Evolutionary conservation across 441 rosid genomes (phyloP).

Genomic region (Gossypium gossypioides): DNA sequence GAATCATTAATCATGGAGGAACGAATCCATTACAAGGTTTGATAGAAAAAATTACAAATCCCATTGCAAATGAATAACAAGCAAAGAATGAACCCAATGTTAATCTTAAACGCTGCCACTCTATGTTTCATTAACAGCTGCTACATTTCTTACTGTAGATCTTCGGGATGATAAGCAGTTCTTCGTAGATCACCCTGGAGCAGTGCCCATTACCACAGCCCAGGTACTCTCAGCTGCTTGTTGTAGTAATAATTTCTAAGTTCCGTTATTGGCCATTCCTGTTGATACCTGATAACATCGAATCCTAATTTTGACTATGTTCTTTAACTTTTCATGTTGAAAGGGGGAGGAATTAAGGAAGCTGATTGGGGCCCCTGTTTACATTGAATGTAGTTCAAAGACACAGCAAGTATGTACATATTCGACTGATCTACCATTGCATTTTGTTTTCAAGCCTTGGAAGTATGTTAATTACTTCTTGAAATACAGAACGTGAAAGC

Average conservation of each 20-base stretch:
- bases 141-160: constrained; percentile 36
- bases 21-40: not conserved
- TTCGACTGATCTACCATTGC: not conserved
- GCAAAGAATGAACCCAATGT: not conserved
- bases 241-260: too few species aligned
- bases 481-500: constrained; percentile 6
- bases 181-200: constrained; percentile 72
- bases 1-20: constrained; percentile 1
- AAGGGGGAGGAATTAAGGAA: constrained; percentile 86
- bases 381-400: constrained; percentile 85
- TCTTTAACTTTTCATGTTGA: not conserved
- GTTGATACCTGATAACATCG: not conserved
- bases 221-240: constrained; percentile 38
- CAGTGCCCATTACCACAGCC: constrained; percentile 64
- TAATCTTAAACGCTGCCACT: not conserved
- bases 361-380: constrained; percentile 64
- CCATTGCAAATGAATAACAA: not conserved
- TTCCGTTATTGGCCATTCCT: not conserved
- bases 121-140: not conserved
- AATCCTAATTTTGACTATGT: not conserved
- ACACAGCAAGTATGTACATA: constrained; percentile 69
- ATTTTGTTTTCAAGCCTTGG: not conserved
- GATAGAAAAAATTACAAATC: not conserved
- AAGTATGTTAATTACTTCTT: constrained; percentile 11
- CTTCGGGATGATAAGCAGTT: constrained; percentile 82